Conservation (phyloP, 495 filamentous ascomycete genomes). For the Penicillium malachiteum region DNA sequence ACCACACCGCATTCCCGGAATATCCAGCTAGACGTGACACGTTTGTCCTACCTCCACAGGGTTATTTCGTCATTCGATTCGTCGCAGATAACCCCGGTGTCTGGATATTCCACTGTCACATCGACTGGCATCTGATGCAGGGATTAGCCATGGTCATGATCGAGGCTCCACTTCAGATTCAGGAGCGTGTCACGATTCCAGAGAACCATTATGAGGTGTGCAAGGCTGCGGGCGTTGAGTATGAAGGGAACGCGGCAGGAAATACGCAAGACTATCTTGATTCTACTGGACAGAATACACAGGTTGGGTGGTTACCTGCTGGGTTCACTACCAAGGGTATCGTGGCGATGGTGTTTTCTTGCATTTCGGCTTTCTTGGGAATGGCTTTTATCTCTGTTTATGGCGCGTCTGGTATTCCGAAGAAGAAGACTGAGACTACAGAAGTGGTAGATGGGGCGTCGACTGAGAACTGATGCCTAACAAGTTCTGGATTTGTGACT, state of each 20-base stretch:
- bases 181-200: conserved; percentile 60
- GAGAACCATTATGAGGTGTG: conserved; percentile 64
- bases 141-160: conserved; percentile 44
- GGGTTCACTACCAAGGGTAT: conserved; percentile 74
- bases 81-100: conserved; percentile 64
- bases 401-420: conserved; percentile 33
- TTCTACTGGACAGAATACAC: conserved; percentile 57
- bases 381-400: conserved; percentile 69
- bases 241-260: conserved; percentile 72
- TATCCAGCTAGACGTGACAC: conserved; percentile 58
- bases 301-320: conserved; percentile 56
- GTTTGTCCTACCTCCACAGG: conserved; percentile 52
- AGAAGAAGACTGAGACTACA: not conserved
- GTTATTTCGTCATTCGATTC: conserved; percentile 67
- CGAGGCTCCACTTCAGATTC: conserved; percentile 63
- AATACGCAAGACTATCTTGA: conserved; percentile 64
- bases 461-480: not conserved
- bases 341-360: conserved; percentile 72
- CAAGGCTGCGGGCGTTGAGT: conserved; percentile 38
- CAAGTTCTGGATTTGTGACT: not conserved
- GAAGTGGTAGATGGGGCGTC: not conserved
- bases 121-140: conserved; percentile 61
- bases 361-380: conserved; percentile 69
- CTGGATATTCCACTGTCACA: conserved; percentile 63
- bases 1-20: conserved; percentile 32